Evolutionary conservation across 1,284 basidiomycete species (phyloP).

Genomic region (Heterobasidion parviporum): DNA sequence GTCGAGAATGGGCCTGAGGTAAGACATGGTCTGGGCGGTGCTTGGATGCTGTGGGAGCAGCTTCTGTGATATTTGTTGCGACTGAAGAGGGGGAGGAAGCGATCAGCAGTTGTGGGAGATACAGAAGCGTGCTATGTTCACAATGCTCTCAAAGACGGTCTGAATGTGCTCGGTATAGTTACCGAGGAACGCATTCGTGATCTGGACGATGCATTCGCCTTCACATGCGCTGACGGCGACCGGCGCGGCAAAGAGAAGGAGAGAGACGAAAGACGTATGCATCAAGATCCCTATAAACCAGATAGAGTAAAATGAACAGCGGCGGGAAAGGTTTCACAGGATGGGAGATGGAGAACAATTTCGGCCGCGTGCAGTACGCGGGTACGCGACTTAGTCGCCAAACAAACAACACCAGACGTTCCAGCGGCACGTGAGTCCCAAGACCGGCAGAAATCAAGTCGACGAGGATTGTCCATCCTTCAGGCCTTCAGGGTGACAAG

Average conservation of each 20-base stretch:
- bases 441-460: neutral
- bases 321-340: neutral
- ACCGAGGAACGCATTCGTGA: slow-evolving; percentile 44
- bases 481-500: too few species aligned
- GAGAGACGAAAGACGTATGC: slow-evolving; percentile 5
- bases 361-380: too few species aligned
- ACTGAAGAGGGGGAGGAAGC: slow-evolving; percentile 18
- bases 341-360: neutral
- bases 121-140: slow-evolving; percentile 18
- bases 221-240: slow-evolving; percentile 50
- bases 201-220: slow-evolving; percentile 53
- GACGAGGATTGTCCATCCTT: neutral
- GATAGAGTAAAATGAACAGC: neutral
- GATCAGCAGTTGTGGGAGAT: neutral
- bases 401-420: neutral
- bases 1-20: slow-evolving; percentile 37
- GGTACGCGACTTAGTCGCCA: neutral
- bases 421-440: neutral
- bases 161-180: slow-evolving; percentile 39
- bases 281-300: neutral
- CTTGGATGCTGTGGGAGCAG: slow-evolving; percentile 25
- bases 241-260: slow-evolving; percentile 21
- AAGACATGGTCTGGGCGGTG: slow-evolving; percentile 18
- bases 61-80: slow-evolving; percentile 25
- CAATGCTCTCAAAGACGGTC: slow-evolving; percentile 27